Percentiles rank a stretch among this genome's conserved stretches.
These are phyloP conservation scores for Rhynchosporium graminicola DNA, from an alignment of 2,329 filamentous ascomycete genomes.

Conservation along the genomic window DNA sequence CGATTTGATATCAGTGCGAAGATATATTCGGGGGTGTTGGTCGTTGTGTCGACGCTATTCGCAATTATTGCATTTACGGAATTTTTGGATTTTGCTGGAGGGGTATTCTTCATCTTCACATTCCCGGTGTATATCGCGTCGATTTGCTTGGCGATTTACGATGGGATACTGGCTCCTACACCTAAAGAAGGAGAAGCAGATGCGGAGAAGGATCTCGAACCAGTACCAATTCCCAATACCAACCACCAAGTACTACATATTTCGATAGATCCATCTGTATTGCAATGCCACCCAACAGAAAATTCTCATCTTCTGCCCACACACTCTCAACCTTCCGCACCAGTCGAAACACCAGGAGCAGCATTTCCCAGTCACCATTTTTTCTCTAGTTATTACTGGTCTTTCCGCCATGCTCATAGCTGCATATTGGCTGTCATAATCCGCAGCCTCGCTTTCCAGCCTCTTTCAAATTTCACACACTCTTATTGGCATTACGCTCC, in stretches of 20 bases:
- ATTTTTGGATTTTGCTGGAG: conserved; percentile 41
- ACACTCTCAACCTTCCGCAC: neutral
- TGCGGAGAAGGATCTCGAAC: conserved; percentile 30
- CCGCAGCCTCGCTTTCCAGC: conserved; percentile 45
- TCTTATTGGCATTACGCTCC: conserved; percentile 50
- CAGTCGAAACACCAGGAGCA: neutral
- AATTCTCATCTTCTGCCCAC: conserved; percentile 8
- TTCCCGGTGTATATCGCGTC: conserved; percentile 49
- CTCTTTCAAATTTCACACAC: conserved; percentile 46
- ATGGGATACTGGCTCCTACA: conserved; percentile 46
- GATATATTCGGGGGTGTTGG: conserved; percentile 48
- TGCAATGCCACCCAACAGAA: conserved; percentile 21
- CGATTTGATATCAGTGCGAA: conserved; percentile 50
- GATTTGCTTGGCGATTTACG: conserved; percentile 47
- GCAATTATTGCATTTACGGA: conserved; percentile 38
- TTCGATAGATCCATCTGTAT: conserved; percentile 18
- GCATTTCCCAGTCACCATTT: conserved; percentile 41
- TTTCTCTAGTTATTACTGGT: conserved; percentile 46
- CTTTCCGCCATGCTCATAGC: conserved; percentile 46
- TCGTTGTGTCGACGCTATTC: conserved; percentile 46
- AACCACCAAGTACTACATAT: conserved; percentile 19
- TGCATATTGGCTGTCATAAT: conserved; percentile 49
- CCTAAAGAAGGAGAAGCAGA: conserved; percentile 38
- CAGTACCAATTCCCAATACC: neutral
- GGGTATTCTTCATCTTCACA: conserved; percentile 43